phyloP scores from a whole-genome alignment of 2,329 filamentous ascomycete species.

The Pseudopithomyces maydicus region DNA sequence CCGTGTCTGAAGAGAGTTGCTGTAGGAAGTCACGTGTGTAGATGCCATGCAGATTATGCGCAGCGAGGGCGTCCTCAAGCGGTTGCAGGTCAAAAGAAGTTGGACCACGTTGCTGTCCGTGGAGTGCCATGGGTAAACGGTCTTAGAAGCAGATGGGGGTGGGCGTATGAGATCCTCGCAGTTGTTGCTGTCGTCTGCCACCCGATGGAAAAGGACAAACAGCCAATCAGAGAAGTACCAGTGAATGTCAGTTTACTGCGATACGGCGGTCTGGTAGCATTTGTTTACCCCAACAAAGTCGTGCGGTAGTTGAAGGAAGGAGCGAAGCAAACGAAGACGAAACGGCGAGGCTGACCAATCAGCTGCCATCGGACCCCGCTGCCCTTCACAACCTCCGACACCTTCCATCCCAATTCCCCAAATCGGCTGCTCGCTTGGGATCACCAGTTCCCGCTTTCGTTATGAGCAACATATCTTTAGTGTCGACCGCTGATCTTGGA shows the following conservation, averaged over 20 bases:
- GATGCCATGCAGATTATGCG: neutral
- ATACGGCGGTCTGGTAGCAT: too few relatives aligned
- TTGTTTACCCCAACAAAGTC: neutral
- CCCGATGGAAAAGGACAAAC: too few relatives aligned
- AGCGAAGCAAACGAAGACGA: neutral
- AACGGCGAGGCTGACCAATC: neutral
- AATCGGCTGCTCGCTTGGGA: neutral
- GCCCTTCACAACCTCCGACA: neutral
- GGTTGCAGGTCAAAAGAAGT: slow-evolving; percentile 3
- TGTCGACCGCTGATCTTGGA: neutral
- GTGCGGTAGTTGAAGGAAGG: neutral
- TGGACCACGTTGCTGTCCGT: neutral
- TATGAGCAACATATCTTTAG: neutral
- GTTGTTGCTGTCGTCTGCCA: too few relatives aligned
- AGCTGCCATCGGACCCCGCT: neutral
- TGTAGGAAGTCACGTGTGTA: slow-evolving; percentile 5
- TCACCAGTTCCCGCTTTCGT: neutral
- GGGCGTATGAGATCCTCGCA: neutral
- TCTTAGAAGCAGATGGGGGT: neutral
- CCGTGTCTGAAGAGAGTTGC: slow-evolving; percentile 1
- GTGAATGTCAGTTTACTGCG: too few relatives aligned
- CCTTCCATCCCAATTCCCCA: neutral
- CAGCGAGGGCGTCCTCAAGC: slow-evolving; percentile 1
- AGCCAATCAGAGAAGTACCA: too few relatives aligned
- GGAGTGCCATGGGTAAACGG: neutral